These are phyloP conservation scores for Mycena amicta DNA, from an alignment of 768 basidiomycete genomes.

Conservation along the genomic window DNA sequence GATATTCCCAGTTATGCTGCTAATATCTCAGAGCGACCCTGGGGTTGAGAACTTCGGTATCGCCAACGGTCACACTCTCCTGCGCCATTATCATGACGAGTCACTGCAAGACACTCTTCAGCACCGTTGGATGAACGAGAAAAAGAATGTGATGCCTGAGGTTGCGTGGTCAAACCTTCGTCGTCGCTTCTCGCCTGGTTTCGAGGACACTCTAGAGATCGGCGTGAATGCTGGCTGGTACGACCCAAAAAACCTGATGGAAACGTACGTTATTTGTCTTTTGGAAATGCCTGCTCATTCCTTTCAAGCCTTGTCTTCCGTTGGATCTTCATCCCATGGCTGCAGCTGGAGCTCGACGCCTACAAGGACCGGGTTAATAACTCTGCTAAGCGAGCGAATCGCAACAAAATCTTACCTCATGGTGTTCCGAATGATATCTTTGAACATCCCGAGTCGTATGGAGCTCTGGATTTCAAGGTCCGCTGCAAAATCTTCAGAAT, in stretches of 20 bases:
- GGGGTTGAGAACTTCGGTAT: conserved; percentile 38
- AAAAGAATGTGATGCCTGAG: conserved; percentile 42
- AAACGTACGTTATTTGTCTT: conserved; percentile 20
- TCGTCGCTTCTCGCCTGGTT: conserved; percentile 36
- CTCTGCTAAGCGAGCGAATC: conserved; percentile 23
- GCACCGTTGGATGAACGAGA: conserved; percentile 36
- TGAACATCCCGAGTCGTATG: conserved; percentile 27
- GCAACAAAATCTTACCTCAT: conserved; percentile 40
- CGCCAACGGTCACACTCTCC: conserved; percentile 39
- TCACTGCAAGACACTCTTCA: conserved; percentile 34
- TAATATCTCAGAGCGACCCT: conserved; percentile 40
- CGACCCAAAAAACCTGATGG: conserved; percentile 25
- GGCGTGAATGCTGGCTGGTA: conserved; percentile 35
- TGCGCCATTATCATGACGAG: conserved; percentile 38
- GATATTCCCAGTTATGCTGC: conserved; percentile 27
- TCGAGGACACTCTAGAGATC: conserved; percentile 36
- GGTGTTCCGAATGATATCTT: conserved; percentile 34
- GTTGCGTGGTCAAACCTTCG: conserved; percentile 40
- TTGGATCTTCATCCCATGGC: conserved; percentile 40
- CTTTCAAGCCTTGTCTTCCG: conserved; percentile 31
- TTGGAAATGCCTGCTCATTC: background rate
- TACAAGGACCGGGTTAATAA: conserved; percentile 25
- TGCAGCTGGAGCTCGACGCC: conserved; percentile 37
- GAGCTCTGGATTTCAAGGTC: conserved; percentile 36
- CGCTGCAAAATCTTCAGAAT: background rate